Conservation (phyloP, 2,329 filamentous ascomycete genomes). For the Whalleya microplaca region DNA sequence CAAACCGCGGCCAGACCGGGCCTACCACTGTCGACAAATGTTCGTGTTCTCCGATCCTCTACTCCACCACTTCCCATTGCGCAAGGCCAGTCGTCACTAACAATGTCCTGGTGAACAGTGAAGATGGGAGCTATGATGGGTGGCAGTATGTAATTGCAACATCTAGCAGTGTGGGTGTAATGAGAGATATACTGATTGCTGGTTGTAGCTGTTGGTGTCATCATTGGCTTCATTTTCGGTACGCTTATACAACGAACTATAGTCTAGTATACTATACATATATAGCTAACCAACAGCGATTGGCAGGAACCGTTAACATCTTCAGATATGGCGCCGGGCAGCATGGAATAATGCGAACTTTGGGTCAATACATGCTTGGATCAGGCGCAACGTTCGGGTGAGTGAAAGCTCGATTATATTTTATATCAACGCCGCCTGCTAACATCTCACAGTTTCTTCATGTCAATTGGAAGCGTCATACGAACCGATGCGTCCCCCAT, state of each 20-base stretch:
- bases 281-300: slow-evolving; percentile 9
- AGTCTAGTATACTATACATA: slow-evolving; percentile 1
- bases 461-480: slow-evolving; percentile 97
- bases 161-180: not conserved
- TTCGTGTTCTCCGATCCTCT: slow-evolving; percentile 40
- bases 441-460: slow-evolving; percentile 75
- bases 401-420: slow-evolving; percentile 27
- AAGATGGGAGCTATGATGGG: slow-evolving; percentile 99
- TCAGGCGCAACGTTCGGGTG: slow-evolving; percentile 97
- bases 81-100: slow-evolving; percentile 32
- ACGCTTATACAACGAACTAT: slow-evolving; percentile 26
- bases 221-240: slow-evolving; percentile 99
- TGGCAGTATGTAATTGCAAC: slow-evolving; percentile 70
- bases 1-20: slow-evolving; percentile 54
- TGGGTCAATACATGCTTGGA: slow-evolving; percentile 96
- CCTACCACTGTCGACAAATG: slow-evolving; percentile 74
- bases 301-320: slow-evolving; percentile 83
- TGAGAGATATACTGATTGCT: slow-evolving; percentile 12
- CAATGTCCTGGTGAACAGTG: slow-evolving; percentile 55
- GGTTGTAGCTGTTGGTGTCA: slow-evolving; percentile 80
- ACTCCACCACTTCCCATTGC: not conserved
- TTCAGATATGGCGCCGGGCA: slow-evolving; percentile 92
- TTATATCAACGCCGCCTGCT: not conserved
- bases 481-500: slow-evolving; percentile 85
- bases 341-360: slow-evolving; percentile 89